phyloP scores from a whole-genome alignment of 345 rosid species.

The Anacardium occidentale region DNA sequence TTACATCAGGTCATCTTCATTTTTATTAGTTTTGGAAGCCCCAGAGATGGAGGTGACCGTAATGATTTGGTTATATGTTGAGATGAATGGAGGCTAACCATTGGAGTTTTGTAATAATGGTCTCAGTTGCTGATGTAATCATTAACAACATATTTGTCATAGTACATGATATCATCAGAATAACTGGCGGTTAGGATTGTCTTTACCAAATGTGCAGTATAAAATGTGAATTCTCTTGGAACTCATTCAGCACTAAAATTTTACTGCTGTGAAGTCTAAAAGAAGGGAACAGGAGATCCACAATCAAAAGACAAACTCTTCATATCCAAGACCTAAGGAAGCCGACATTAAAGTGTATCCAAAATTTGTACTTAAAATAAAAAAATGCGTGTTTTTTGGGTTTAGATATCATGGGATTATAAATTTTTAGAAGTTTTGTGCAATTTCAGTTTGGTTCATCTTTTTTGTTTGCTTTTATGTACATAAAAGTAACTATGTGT shows the following conservation, averaged over 20 bases:
- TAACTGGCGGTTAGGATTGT: slow-evolving; percentile 1
- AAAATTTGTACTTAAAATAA: not conserved
- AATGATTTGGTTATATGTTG: slow-evolving; percentile 8
- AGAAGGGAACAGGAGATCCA: no score
- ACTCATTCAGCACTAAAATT: no score
- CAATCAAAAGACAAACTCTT: not conserved
- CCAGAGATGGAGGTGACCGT: not conserved
- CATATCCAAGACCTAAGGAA: not conserved
- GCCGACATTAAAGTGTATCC: not conserved
- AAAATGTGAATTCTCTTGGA: no score
- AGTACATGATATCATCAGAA: not conserved
- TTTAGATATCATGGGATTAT: not conserved
- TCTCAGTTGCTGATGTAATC: not conserved
- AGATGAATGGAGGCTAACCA: not conserved
- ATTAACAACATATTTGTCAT: not conserved
- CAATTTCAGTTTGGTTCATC: not conserved
- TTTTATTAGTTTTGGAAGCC: not conserved
- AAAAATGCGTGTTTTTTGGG: not conserved
- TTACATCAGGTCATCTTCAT: not conserved
- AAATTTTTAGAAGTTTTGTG: not conserved
- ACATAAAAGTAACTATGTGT: not conserved
- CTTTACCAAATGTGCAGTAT: not conserved
- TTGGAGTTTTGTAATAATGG: not conserved
- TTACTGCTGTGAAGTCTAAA: no score
- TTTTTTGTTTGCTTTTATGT: not conserved